Evolutionary conservation across 805 yeast genomes (phyloP).

Genomic region (Pachysolen tannophilus): DNA sequence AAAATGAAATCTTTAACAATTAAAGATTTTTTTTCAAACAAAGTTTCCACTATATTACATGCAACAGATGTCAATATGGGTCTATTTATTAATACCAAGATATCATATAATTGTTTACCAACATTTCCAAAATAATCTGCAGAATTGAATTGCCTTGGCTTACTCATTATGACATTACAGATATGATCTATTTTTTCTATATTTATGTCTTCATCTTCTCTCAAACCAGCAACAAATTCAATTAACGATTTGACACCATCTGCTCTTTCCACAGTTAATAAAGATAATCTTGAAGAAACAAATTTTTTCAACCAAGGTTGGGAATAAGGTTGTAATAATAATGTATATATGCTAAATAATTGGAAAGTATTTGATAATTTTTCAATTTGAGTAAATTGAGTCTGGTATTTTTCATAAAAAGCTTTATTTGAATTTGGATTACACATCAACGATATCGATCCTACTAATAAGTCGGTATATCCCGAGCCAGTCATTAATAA

Average conservation of each 20-base stretch:
- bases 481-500: conserved; percentile 60
- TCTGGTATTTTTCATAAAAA: conserved; percentile 2
- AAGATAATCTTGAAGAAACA: conserved; percentile 42
- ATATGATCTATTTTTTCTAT: conserved; percentile 61
- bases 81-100: conserved; percentile 51
- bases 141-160: conserved; percentile 45
- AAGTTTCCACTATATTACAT: conserved; percentile 41
- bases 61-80: conserved; percentile 53
- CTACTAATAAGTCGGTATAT: conserved; percentile 48
- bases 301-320: conserved; percentile 38
- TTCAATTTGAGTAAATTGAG: conserved; percentile 25
- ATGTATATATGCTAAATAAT: conserved; percentile 50
- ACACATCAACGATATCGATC: conserved; percentile 35
- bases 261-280: conserved; percentile 45
- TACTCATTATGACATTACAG: conserved; percentile 50
- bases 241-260: conserved; percentile 64
- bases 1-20: conserved; percentile 56
- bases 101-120: conserved; percentile 53
- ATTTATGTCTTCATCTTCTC: conserved; percentile 65
- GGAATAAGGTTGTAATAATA: conserved; percentile 42
- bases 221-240: conserved; percentile 68
- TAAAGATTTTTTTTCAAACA: conserved; percentile 40
- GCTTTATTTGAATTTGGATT: conserved; percentile 18
- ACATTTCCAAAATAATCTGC: conserved; percentile 47
- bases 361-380: conserved; percentile 55